Base-by-base conservation (phyloP, 2,329 filamentous ascomycete species). In the Aspergillus quadricinctus region DNA sequence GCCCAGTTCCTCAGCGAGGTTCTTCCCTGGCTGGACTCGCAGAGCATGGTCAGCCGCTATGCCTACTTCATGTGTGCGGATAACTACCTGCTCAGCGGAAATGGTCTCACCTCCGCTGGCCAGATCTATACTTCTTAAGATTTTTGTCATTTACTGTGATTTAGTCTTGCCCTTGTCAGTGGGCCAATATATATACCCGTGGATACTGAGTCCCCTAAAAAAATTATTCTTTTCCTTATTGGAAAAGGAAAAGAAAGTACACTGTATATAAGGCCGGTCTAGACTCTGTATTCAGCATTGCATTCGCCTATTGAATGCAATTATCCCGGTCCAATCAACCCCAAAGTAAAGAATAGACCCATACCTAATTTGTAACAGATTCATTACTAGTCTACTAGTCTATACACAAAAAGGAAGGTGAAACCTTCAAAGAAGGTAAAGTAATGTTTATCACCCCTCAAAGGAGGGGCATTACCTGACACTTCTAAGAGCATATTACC, bases 51-150 rank as follows among this genome's bases (percentile, higher is more conserved):
- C 23, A 66, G 69, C 10, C 68, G 75, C 31, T 79, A 79, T 59
- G 70, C 76, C 2, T 79, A 76, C 66, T 79, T 76, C 65, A 67
- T 66, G 58, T 68, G 62, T 48, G 63, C 66, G 3, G 66, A 75
- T 25, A 70, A 69, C 10, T 68, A 67, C 49, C 58, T 77, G 57
- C 55, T 75, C 27, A 63, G 56, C 23, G 67, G 65, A 3, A 56
- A 43, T 31, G 48, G 48, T 3, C 55, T 72, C 55, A 72, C 69
- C 56, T 14, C 56, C 10, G 67, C 67, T 45, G 73, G 73, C 23
- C 29, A 68, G 50, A 61, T 64, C 27, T 76, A 75, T 57, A 10
- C 11, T 4, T 46, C 43, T 23, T 46, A 46, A 6, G 27, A 14
- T 23, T 11, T 11, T n/a, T 25, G 21, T 35, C 5, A 35, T 35